Evolutionary conservation across 1,139 yeast species (phyloP).

Genomic region (Entelexis paramagnoliae): DNA sequence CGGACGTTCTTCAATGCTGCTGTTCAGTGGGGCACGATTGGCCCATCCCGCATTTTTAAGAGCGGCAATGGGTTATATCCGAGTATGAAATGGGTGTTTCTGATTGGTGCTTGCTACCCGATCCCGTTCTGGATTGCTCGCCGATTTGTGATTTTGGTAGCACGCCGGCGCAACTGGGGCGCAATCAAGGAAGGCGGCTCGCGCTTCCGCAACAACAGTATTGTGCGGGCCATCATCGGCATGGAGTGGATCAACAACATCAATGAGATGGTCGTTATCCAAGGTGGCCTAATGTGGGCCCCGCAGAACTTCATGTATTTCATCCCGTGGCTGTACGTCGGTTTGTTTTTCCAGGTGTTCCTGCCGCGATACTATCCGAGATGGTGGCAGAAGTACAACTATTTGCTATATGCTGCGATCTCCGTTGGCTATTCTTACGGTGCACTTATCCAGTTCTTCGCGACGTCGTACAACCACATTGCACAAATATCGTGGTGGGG

Average conservation of each 20-base stretch:
- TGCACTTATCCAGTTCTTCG: slow-evolving; percentile 30
- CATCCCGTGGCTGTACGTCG: slow-evolving; percentile 44
- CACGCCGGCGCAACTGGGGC: slow-evolving; percentile 34
- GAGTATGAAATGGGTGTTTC: slow-evolving; percentile 41
- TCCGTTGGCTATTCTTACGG: slow-evolving; percentile 48
- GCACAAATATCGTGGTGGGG: slow-evolving; percentile 49
- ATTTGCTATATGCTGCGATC: slow-evolving; percentile 47
- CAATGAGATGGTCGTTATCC: slow-evolving; percentile 46
- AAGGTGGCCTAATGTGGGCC: slow-evolving; percentile 37
- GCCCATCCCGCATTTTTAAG: slow-evolving; percentile 49
- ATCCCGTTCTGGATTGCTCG: slow-evolving; percentile 35
- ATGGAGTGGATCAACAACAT: slow-evolving; percentile 39
- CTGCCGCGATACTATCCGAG: slow-evolving; percentile 38
- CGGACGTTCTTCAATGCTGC: slow-evolving; percentile 32
- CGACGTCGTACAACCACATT: slow-evolving; percentile 26
- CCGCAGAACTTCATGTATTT: slow-evolving; percentile 45
- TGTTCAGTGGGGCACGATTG: slow-evolving; percentile 42
- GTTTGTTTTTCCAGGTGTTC: slow-evolving; percentile 33
- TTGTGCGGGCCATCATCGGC: slow-evolving; percentile 11
- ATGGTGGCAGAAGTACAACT: slow-evolving; percentile 49
- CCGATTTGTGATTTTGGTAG: slow-evolving; percentile 35
- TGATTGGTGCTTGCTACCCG: slow-evolving; percentile 44
- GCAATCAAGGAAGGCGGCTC: slow-evolving; percentile 12
- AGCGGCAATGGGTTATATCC: slow-evolving; percentile 37
- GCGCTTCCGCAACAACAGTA: slow-evolving; percentile 10